Base-by-base conservation (phyloP, 805 yeast genomes). In the Kregervanrija delftensis region DNA sequence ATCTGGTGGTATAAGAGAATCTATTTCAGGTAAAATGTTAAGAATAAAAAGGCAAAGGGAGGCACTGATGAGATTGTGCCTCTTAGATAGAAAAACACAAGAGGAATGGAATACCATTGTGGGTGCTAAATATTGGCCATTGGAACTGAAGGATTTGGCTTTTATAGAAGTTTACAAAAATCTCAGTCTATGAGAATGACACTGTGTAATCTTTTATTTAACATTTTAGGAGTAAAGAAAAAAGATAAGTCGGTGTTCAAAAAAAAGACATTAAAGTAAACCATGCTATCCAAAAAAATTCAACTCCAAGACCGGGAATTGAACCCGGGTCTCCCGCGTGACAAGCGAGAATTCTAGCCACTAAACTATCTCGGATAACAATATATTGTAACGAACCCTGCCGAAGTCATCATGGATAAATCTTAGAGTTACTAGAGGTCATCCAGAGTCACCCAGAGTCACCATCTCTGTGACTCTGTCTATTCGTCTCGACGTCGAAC, bases 1-100 rank as follows among this genome's bases (percentile, higher is more conserved):
- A 15, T 56, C 71, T 3, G 81, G 81, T 2, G 83, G 83, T 0
- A 55, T 77, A 30, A 56, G 79, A 37, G 83, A 77, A 49, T 63
- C 69, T 12, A 61, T 58, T 0, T 58, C 62, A 13, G 81, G 74
- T 33, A 74, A 72, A 49, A 44, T 68, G 11, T 56, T 58, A 11
- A 58, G 81, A 33, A 64, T 65, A 13, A 69, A 69, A 51, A 55
- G 67, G 39, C 65, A 68, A 50, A 59, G 65, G 12, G 79, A 75
- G 48, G 74, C 79, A 1, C 67, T 65, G 1, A 49, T 66, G 16
- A 55, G 82, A 37, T 53, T 77, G 45, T 71, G 77, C 53, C 16
- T 75, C 1, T 45, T 76, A 4, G 80, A 74, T 42, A 63, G 63
- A 8, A 74, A 72, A 37, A 30, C 55, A 2, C 38, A 30, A 14